phyloP scores from a whole-genome alignment of 2,329 filamentous ascomycete species.

The Pleomassaria siparia region DNA sequence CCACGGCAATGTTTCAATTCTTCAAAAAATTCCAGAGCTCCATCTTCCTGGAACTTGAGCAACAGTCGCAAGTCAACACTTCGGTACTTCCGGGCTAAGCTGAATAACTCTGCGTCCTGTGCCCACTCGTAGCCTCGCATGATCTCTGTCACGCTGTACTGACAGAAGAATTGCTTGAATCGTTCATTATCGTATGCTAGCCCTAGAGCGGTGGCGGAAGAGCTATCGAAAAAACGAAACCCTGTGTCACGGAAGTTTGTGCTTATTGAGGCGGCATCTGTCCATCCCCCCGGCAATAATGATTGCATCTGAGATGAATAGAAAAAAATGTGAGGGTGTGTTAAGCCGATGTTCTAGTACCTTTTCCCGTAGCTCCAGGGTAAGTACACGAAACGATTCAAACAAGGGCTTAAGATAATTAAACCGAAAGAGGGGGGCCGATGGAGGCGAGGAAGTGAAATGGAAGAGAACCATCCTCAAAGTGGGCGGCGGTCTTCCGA shows the following conservation, averaged over 20 bases:
- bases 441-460: neutral
- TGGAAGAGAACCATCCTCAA: neutral
- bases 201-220: neutral
- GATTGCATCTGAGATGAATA: neutral
- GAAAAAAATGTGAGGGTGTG: no score
- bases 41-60: conserved; percentile 3
- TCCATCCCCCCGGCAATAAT: neutral
- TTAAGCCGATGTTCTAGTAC: no score
- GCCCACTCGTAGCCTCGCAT: conserved; percentile 5
- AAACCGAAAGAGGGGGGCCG: neutral
- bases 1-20: neutral
- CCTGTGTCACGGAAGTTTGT: neutral
- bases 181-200: neutral
- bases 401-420: no score
- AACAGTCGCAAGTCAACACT: neutral
- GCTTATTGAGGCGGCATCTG: neutral
- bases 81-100: neutral
- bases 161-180: conserved; percentile 2
- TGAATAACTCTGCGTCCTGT: conserved; percentile 1
- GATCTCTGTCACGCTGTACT: conserved; percentile 2
- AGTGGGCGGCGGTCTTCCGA: neutral
- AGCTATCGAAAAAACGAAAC: neutral
- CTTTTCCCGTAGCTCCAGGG: no score
- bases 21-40: conserved; percentile 2
- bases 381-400: no score